Evolutionary conservation across 1,284 basidiomycete genomes (phyloP).

Genomic region (Cryptococcus sp.): DNA sequence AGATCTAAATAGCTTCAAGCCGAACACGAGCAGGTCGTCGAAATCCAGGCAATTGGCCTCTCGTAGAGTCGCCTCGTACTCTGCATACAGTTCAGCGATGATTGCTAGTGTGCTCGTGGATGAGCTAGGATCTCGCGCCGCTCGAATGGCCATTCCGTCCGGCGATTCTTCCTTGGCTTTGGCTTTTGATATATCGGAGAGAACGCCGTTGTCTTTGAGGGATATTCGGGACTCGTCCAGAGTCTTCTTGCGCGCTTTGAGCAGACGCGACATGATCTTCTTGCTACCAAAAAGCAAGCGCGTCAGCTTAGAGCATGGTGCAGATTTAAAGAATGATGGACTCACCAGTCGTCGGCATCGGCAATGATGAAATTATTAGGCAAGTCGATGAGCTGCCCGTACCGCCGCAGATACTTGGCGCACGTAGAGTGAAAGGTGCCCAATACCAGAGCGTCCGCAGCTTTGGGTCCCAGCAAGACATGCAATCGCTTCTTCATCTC

Average conservation of each 20-base stretch:
- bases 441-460: conserved; percentile 64
- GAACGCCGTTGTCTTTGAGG: conserved; percentile 64
- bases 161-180: conserved; percentile 72
- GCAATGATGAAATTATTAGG: conserved; percentile 78
- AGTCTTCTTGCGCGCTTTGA: conserved; percentile 62
- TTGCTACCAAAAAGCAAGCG: conserved; percentile 58
- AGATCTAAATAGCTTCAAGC: conserved; percentile 68
- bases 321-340: conserved; percentile 2
- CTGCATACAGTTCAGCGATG: conserved; percentile 61
- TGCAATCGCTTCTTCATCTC: conserved; percentile 79
- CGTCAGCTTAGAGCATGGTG: background rate
- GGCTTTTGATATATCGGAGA: conserved; percentile 73
- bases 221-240: conserved; percentile 59
- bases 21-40: conserved; percentile 80
- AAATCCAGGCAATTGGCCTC: conserved; percentile 79
- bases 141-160: conserved; percentile 55
- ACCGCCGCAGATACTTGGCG: conserved; percentile 67
- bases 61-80: conserved; percentile 68
- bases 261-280: conserved; percentile 66
- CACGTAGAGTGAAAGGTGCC: conserved; percentile 86
- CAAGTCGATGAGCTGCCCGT: conserved; percentile 65
- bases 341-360: conserved; percentile 78
- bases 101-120: conserved; percentile 38
- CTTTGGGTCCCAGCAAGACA: conserved; percentile 68
- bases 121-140: conserved; percentile 30